Conservation (phyloP, 2,329 filamentous ascomycete species). For the Cytospora paraplurivora region DNA sequence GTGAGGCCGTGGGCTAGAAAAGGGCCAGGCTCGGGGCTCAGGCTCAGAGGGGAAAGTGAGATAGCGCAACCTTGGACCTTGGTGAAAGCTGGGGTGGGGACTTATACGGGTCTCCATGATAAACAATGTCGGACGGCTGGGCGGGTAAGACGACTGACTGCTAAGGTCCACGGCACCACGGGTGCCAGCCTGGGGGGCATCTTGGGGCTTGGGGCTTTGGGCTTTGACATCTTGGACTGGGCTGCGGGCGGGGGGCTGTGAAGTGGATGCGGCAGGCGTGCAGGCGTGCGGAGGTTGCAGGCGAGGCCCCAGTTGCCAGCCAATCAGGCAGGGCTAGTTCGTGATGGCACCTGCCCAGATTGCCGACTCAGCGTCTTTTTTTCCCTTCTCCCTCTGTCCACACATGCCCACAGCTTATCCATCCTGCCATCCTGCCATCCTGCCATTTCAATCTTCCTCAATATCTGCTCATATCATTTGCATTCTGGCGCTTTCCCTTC, state of each 20-base stretch:
- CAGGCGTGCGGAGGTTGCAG: not conserved
- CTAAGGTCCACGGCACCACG: too few species aligned
- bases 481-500: not conserved
- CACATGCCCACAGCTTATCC: not conserved
- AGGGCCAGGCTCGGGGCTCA: constrained; percentile 4
- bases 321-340: not conserved
- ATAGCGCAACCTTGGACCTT: not conserved
- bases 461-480: not conserved
- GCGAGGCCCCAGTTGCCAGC: not conserved
- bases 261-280: constrained; percentile 11
- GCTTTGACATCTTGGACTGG: constrained; percentile 3
- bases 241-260: constrained; percentile 7
- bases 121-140: too few species aligned
- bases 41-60: not conserved
- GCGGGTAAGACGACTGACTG: too few species aligned
- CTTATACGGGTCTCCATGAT: too few species aligned
- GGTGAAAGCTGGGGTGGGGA: not conserved
- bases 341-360: not conserved
- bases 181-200: constrained; percentile 1
- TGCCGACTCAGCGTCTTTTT: not conserved
- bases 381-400: not conserved
- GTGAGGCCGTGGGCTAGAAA: constrained; percentile 13
- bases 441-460: not conserved
- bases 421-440: not conserved
- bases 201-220: constrained; percentile 7